These are phyloP conservation scores for Adenanthera pavonina DNA, from an alignment of 306 rosid species.

Conservation along the genomic window DNA sequence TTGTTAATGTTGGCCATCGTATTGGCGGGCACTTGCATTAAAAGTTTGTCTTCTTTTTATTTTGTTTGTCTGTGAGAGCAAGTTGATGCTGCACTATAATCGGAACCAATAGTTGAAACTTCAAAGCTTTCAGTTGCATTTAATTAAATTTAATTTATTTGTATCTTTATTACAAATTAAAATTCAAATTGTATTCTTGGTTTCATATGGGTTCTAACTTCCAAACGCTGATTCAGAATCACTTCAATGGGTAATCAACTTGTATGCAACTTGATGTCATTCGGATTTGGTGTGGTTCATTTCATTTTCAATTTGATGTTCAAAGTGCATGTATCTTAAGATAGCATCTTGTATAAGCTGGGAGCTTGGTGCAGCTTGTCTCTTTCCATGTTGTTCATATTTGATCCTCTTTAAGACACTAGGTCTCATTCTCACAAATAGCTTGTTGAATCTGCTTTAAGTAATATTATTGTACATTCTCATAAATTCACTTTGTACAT, in stretches of 20 bases:
- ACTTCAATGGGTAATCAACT: background rate
- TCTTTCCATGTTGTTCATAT: background rate
- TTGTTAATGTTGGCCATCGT: background rate
- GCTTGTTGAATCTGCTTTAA: background rate
- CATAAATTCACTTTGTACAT: constrained; percentile 1
- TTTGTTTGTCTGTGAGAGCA: background rate
- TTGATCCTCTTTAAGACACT: background rate
- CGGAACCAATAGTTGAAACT: background rate
- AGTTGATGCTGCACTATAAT: background rate
- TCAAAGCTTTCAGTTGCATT: background rate
- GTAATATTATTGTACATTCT: background rate
- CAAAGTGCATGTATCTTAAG: background rate
- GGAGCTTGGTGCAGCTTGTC: background rate
- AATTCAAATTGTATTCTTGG: background rate
- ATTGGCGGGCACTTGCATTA: constrained; percentile 13
- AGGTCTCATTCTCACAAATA: background rate
- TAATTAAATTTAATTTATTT: constrained; percentile 1
- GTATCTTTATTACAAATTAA: background rate
- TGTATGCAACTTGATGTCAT: background rate
- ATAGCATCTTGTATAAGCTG: constrained; percentile 1
- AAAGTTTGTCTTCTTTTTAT: background rate
- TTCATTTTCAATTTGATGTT: background rate
- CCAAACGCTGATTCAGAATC: background rate
- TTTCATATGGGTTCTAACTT: background rate
- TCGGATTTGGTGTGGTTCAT: background rate